Evolutionary conservation across 1,284 basidiomycete species (phyloP), one percentile per base, ranked within the genome.

Genomic region (Wolfiporia cocos): DNA sequence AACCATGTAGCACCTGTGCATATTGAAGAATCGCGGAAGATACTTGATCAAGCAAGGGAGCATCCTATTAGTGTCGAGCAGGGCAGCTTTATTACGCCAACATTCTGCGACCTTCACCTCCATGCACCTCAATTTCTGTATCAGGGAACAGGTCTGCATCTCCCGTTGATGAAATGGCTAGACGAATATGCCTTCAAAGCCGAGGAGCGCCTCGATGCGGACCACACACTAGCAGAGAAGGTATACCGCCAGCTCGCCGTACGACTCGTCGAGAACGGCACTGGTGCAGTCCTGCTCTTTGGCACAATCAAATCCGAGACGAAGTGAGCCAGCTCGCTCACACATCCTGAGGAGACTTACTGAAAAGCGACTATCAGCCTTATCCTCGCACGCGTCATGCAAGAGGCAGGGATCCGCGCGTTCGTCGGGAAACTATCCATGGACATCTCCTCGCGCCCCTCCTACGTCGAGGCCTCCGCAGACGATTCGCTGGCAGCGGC

Each of bases 101-200:
- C 80, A 0, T 93, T 91, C 59, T 76, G 75, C 49, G 90, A 92
- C 59, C 67, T 88, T 7, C 89, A 92, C 57, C 70, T 92, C 0
- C 90, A 93, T 58, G 87, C 88, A 0, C 87, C 89, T 1, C 90
- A 92, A 57, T 91, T 86, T 57, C 69, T 91, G 29, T 92, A 91
- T 48, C 83, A 88, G 47, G 90, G 90, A 2, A 89, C 80, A 4
- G 89, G 89, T 0, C 70, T 92, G 5, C 85, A 92, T 56, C 71
- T 89, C 3, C 86, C 89, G 0, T 65, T 93, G 28, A 84, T 92
- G 80, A 63, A 86, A 54, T 92, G 90, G 90, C 68, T 91, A 4
- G 70, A 86, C 44, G 70, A 73, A 34, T 89, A 88, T 51, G 80
- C 85, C 1, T 90, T 85, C 58, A 78, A 79, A 49, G 84, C 88